phyloP scores from a whole-genome alignment of 2,329 filamentous ascomycete species.

The Monilinia fructigena region DNA sequence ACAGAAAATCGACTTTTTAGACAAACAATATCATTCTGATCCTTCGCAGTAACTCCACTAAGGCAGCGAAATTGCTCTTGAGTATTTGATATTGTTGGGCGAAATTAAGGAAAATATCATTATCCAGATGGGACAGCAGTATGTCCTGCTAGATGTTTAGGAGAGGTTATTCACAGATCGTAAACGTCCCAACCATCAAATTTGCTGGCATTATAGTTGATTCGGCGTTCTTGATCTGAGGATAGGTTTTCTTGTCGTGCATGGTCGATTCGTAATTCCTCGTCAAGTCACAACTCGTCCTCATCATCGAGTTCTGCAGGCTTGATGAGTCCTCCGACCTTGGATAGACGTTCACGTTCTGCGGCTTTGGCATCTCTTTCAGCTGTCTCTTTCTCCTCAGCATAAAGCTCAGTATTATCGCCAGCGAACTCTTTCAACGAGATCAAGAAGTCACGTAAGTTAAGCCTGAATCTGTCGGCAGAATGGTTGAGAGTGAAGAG shows the following conservation, averaged over 20 bases:
- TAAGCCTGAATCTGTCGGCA: slow-evolving; percentile 91
- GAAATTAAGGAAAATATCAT: slow-evolving; percentile 26
- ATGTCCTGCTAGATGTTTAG: slow-evolving; percentile 8
- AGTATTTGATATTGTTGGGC: slow-evolving; percentile 25
- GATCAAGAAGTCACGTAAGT: slow-evolving; percentile 94
- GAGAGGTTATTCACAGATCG: slow-evolving; percentile 48
- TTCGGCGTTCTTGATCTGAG: slow-evolving; percentile 9
- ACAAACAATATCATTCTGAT: slow-evolving; percentile 35
- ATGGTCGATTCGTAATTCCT: slow-evolving; percentile 64
- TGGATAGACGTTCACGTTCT: slow-evolving; percentile 88
- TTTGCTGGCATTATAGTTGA: slow-evolving; percentile 36
- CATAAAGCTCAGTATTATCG: slow-evolving; percentile 90
- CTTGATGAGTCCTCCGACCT: slow-evolving; percentile 93
- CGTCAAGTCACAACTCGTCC: slow-evolving; percentile 81
- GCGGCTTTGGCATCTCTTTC: slow-evolving; percentile 80
- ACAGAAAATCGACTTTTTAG: slow-evolving; percentile 36
- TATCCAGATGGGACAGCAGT: slow-evolving; percentile 33
- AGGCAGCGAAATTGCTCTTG: slow-evolving; percentile 31
- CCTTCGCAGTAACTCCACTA: slow-evolving; percentile 33
- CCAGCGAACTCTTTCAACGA: slow-evolving; percentile 95
- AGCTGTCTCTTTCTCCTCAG: slow-evolving; percentile 91
- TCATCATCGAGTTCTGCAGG: slow-evolving; percentile 91
- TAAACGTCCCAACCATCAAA: slow-evolving; percentile 68
- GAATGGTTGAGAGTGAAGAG: slow-evolving; percentile 86
- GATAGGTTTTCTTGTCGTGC: slow-evolving; percentile 27